Conservation (phyloP, 371 early-diverging fungal genomes). For the Actinomortierella ambigua region DNA sequence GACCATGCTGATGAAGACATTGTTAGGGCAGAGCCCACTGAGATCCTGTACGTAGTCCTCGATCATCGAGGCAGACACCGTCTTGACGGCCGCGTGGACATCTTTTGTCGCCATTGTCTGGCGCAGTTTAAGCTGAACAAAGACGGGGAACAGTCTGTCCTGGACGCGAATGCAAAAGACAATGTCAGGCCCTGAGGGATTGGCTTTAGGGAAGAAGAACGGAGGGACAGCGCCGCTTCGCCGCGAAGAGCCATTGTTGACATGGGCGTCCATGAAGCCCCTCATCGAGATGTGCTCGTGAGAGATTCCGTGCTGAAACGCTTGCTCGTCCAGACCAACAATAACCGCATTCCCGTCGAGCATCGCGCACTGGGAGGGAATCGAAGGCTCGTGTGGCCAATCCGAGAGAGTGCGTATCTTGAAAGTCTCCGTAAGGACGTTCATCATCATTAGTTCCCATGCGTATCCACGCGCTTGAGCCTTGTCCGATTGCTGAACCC, state of each 20-base stretch:
- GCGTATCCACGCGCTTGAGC: constrained; percentile 6
- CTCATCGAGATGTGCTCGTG: constrained; percentile 12
- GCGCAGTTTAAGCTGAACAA: constrained; percentile 17
- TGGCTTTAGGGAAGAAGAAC: constrained; percentile 14
- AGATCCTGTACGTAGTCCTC: constrained; percentile 6
- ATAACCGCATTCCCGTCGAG: constrained; percentile 3
- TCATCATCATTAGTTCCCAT: constrained; percentile 12
- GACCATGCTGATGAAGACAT: constrained; percentile 15
- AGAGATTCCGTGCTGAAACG: constrained; percentile 7
- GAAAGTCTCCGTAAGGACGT: constrained; percentile 11
- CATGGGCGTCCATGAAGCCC: constrained; percentile 14
- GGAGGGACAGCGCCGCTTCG: constrained; percentile 1
- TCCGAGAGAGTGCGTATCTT: constrained; percentile 4
- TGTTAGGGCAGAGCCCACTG: constrained; percentile 9
- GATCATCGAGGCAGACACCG: constrained; percentile 1
- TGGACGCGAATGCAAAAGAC: constrained; percentile 11
- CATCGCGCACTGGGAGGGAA: constrained; percentile 1
- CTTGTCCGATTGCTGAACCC: constrained; percentile 4
- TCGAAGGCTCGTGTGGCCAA: constrained; percentile 6
- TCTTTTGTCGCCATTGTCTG: constrained; percentile 3
- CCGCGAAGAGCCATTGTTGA: constrained; percentile 7
- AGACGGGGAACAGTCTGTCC: constrained; percentile 7
- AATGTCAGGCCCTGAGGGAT: constrained; percentile 12
- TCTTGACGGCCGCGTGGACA: neutral
- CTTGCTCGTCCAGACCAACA: constrained; percentile 10